These are phyloP conservation scores for Achaetomium macrosporum DNA, from an alignment of 2,329 filamentous ascomycete genomes.

Conservation along the genomic window DNA sequence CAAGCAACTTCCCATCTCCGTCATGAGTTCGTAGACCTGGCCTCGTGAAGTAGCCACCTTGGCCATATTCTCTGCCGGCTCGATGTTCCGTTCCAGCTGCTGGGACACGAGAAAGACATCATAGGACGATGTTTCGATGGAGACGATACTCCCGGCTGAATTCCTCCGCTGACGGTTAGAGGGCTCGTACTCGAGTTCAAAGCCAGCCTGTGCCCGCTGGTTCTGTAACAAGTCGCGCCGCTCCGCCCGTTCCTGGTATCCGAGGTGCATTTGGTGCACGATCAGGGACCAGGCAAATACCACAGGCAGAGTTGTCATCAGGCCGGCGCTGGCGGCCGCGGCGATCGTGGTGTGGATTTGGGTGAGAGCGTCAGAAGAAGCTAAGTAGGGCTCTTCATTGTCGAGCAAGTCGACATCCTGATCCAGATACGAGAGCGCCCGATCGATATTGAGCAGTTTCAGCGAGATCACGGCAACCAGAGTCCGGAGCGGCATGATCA, in stretches of 20 bases:
- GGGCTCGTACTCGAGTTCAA: slow-evolving; percentile 41
- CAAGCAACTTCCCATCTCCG: slow-evolving; percentile 43
- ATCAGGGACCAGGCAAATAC: slow-evolving; percentile 79
- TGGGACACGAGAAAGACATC: slow-evolving; percentile 51
- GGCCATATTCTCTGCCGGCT: slow-evolving; percentile 47
- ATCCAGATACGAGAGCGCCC: slow-evolving; percentile 51
- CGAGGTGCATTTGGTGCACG: slow-evolving; percentile 60
- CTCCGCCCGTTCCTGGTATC: slow-evolving; percentile 57
- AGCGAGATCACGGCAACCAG: slow-evolving; percentile 66
- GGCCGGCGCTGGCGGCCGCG: slow-evolving; percentile 48
- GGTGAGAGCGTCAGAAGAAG: slow-evolving; percentile 63
- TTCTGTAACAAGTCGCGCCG: slow-evolving; percentile 53
- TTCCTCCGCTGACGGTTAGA: slow-evolving; percentile 43
- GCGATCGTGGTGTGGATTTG: slow-evolving; percentile 68
- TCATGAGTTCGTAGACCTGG: slow-evolving; percentile 49
- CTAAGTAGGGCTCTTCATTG: slow-evolving; percentile 55
- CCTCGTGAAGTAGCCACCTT: slow-evolving; percentile 43
- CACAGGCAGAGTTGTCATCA: slow-evolving; percentile 63
- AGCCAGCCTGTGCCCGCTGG: slow-evolving; percentile 52
- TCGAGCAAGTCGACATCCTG: slow-evolving; percentile 42
- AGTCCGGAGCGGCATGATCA: slow-evolving; percentile 61
- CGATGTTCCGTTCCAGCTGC: slow-evolving; percentile 46
- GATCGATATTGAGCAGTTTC: slow-evolving; percentile 60
- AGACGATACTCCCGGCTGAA: slow-evolving; percentile 57
- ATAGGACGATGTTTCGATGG: slow-evolving; percentile 54